Conservation (phyloP, 371 early-diverging fungal species). For the Zopfochytrium polystomum region DNA sequence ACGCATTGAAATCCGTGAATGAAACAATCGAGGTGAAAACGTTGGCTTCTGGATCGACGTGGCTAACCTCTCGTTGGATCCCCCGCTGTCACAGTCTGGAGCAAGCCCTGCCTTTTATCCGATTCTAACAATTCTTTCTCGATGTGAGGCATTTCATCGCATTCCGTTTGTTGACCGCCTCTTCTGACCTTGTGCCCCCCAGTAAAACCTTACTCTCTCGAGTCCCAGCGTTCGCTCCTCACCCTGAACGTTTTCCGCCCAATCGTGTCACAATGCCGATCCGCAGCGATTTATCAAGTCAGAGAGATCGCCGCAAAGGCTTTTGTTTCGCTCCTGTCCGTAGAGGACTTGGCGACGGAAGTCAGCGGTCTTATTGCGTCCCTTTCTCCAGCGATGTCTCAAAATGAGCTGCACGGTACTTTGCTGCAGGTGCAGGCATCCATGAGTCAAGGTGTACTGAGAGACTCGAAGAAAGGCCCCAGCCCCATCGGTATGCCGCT, state of each 20-base stretch:
- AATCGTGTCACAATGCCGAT: slow-evolving; percentile 70
- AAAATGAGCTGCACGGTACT: slow-evolving; percentile 71
- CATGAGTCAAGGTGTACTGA: slow-evolving; percentile 53
- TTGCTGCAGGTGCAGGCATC: slow-evolving; percentile 63
- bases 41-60: background rate
- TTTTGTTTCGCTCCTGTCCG: slow-evolving; percentile 68
- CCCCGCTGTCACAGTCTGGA: slow-evolving; percentile 5
- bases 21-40: slow-evolving; percentile 3
- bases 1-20: slow-evolving; percentile 52
- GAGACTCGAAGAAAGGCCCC: slow-evolving; percentile 9
- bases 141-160: slow-evolving; percentile 29
- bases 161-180: background rate
- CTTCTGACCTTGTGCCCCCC: background rate
- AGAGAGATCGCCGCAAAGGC: slow-evolving; percentile 86
- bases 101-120: slow-evolving; percentile 35
- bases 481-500: background rate
- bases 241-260: slow-evolving; percentile 57
- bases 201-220: slow-evolving; percentile 29
- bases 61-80: background rate
- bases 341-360: slow-evolving; percentile 41
- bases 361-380: slow-evolving; percentile 32
- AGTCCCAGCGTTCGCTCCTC: slow-evolving; percentile 10
- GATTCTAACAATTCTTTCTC: slow-evolving; percentile 39
- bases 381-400: slow-evolving; percentile 10
- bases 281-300: slow-evolving; percentile 73